phyloP scores from a whole-genome alignment of 495 filamentous ascomycete genomes.

The Penicillium macrosclerotiorum region DNA sequence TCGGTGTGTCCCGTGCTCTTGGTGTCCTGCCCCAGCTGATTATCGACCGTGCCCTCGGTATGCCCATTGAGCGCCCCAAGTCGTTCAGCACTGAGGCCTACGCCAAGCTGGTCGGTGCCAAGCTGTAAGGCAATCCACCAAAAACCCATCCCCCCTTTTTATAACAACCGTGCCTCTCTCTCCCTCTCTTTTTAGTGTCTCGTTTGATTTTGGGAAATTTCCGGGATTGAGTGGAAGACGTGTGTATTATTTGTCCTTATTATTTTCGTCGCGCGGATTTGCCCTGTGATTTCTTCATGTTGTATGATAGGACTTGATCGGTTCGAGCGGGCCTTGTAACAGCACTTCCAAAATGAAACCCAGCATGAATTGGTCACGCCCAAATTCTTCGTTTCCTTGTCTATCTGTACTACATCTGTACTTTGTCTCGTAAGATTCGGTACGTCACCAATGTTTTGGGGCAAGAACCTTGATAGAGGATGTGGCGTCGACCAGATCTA shows the following conservation, averaged over 20 bases:
- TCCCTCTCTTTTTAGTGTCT: not conserved
- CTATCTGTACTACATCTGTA: no score
- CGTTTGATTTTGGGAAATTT: constrained; percentile 6
- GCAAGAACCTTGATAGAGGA: no score
- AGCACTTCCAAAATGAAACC: constrained; percentile 30
- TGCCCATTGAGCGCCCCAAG: constrained; percentile 75
- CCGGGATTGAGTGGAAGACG: constrained; percentile 5
- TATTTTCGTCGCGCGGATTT: constrained; percentile 28
- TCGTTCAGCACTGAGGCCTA: constrained; percentile 95
- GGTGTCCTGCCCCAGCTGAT: constrained; percentile 98
- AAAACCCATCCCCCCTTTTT: no score
- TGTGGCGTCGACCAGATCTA: no score
- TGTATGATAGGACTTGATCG: constrained; percentile 49
- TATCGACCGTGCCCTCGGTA: constrained; percentile 95
- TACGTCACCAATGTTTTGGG: no score
- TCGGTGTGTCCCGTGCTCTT: constrained; percentile 95
- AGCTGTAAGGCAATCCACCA: constrained; percentile 60
- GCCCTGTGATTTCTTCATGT: constrained; percentile 36
- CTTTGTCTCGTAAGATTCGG: no score
- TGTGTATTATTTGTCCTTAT: constrained; percentile 34
- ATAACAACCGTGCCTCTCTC: not conserved
- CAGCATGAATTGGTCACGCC: constrained; percentile 20
- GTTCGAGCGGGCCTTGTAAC: constrained; percentile 50
- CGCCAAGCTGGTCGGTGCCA: constrained; percentile 88
- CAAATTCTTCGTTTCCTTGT: not conserved